Base-by-base conservation (phyloP, 2,329 filamentous ascomycete species). In the Paracoccidioides brasiliensis region DNA sequence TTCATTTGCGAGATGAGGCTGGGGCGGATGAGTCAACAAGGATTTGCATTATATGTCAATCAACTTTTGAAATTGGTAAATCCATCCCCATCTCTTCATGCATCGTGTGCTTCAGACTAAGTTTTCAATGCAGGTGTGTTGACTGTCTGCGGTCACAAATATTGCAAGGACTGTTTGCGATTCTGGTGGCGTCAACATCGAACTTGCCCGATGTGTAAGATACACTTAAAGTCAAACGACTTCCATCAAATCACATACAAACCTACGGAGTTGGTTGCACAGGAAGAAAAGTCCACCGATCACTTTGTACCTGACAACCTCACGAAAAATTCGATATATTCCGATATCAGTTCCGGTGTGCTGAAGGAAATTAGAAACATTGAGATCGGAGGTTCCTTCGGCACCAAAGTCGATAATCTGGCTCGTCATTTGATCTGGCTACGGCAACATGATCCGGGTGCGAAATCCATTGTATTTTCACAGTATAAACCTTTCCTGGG, bases 401-500 rank as follows among this genome's bases (percentile, higher is more conserved):
- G 89, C 1, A 94, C 88, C 0, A 98, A 97, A 70, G 84, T 97
- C 15, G 90, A 96, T 67, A 94, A 82, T 0, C 72, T 91, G 2
- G 78, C 85, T 33, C 80, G 88, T 2, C 93, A 97, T 67, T 71
- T 97, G 2, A 71, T 95, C 14, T 96, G 88, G 88, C 77, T 97
- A 22, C 82, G 91, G 2, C 77, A 86, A 61, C 82, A 87, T 50
- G 90, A 96, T 62, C 88, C 89, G 0, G 89, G 89, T 0, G 83
- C 89, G 8, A 97, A 97, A 67, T 87, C 88, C 0, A 86, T 98
- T 66, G 79, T 97, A n/a, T 98, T 95, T 69, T 94, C 88, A 1
- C 91, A 97, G 71, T 93, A 89, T 69, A 80, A 80, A 55, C 85
- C 88, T 54, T 97, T 96, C 62, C 76, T 97, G 1, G 74, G 78